Evolutionary conservation across 768 basidiomycete species (phyloP), one percentile per base, ranked within the genome.

Genomic region (Botryobasidium botryosum): DNA sequence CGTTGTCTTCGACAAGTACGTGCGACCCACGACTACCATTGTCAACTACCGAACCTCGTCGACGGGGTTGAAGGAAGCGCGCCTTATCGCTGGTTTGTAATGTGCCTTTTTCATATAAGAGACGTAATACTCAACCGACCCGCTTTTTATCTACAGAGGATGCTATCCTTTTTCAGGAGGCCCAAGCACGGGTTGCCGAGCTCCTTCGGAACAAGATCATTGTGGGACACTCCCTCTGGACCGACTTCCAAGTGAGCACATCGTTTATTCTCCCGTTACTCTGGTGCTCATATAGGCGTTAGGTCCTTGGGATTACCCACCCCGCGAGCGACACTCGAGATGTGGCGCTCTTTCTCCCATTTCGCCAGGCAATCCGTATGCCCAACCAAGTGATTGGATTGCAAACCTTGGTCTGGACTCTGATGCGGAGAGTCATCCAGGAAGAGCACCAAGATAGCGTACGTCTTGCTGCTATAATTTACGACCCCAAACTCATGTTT

Each of bases 261-360:
- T 17, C 8, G 31, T 10, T 18, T 46, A 43, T 18, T 15, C 38
- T 20, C 24, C 32, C 36, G 28, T 18, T 25, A 18, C n/a, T n/a
- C 10, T 10, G 20, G 20, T 20, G 38, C 10, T 12, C 20, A 39
- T 12, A 12, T 10, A 15, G 10, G 37, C 13, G 10, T 20, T 10
- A 39, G 37, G 10, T 39, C 8, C 21, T 12, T 20, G 37, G 20
- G 37, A 12, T 10, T 12, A 10, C 6, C 21, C 20, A 10, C 20
- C 8, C 45, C n/a, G 27, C 37, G 2, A n/a, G 21, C 35, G 66
- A 68, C 40, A 86, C 84, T 10, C 72, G 84, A 41, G 84, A 87
- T 56, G 80, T 84, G 43, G 83, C 75, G 3, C 61, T 87, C 26
- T 87, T 83, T 60, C 70, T 80, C 64, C 83, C 83, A 0, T 86